phyloP scores from a whole-genome alignment of 306 rosid genomes.

The Casuarina equisetifolia region DNA sequence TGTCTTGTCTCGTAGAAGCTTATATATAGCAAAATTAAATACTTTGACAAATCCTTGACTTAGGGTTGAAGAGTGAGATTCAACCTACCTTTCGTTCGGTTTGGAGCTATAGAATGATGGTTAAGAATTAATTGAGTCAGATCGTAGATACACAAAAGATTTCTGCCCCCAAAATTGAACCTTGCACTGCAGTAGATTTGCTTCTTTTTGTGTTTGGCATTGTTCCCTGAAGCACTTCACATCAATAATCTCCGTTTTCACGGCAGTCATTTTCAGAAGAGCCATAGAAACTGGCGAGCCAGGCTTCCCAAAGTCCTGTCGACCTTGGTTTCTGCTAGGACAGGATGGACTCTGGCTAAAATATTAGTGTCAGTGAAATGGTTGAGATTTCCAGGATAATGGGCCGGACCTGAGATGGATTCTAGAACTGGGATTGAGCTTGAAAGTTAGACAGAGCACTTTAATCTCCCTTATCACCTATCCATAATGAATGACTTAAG shows the following conservation, averaged over 20 bases:
- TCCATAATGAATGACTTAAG: too few relatives aligned
- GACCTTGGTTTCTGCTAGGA: not conserved
- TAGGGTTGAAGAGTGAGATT: conserved; percentile 15
- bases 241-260: not conserved
- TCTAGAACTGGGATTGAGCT: too few relatives aligned
- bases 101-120: not conserved
- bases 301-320: not conserved
- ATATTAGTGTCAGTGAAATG: too few relatives aligned
- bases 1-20: not conserved
- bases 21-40: not conserved
- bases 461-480: too few relatives aligned
- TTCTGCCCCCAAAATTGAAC: too few relatives aligned
- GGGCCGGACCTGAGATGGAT: too few relatives aligned
- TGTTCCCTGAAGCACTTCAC: not conserved
- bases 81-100: conserved; percentile 20
- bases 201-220: not conserved
- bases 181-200: not conserved
- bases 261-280: not conserved
- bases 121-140: not conserved
- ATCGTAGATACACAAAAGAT: too few relatives aligned
- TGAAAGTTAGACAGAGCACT: too few relatives aligned
- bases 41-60: conserved; percentile 9
- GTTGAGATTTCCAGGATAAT: too few relatives aligned
- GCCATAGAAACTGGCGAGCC: not conserved
- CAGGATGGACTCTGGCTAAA: too few relatives aligned